phyloP scores from a whole-genome alignment of 768 basidiomycete genomes.

The Bullera alba region DNA sequence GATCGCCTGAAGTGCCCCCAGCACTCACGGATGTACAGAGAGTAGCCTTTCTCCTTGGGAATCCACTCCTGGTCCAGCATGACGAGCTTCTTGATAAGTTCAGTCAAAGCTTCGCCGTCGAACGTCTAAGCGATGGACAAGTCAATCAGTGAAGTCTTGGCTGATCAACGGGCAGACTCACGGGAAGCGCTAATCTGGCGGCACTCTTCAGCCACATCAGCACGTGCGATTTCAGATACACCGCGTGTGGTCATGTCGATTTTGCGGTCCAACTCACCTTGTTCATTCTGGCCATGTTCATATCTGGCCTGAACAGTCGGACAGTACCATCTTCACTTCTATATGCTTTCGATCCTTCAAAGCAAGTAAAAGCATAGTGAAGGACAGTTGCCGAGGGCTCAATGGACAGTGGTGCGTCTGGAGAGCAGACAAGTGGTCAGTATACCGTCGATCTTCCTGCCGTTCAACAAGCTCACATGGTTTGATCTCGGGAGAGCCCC shows the following conservation, averaged over 20 bases:
- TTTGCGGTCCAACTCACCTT: constrained; percentile 29
- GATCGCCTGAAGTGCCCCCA: too few relatives aligned
- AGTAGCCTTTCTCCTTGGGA: constrained; percentile 77
- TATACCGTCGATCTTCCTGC: not conserved
- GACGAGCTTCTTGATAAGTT: constrained; percentile 80
- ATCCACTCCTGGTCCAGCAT: constrained; percentile 83
- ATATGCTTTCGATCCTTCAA: constrained; percentile 96
- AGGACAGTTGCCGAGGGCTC: constrained; percentile 77
- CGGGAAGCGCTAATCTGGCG: constrained; percentile 63
- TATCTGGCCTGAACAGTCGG: constrained; percentile 84
- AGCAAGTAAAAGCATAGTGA: constrained; percentile 83
- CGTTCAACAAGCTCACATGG: constrained; percentile 58
- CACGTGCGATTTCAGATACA: not conserved
- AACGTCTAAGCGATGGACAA: constrained; percentile 56
- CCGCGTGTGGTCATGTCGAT: not conserved
- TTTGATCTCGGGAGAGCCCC: constrained; percentile 72
- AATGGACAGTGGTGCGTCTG: constrained; percentile 65
- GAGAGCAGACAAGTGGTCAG: not conserved
- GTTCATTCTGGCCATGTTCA: constrained; percentile 98
- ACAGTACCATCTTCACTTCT: constrained; percentile 63
- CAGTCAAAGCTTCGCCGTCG: constrained; percentile 63
- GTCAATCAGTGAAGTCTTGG: constrained; percentile 1
- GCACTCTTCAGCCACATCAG: constrained; percentile 53
- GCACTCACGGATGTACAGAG: constrained; percentile 82
- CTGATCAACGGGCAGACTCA: constrained; percentile 10